Evolutionary conservation across 257 asterid genomes (phyloP), one percentile per base, ranked within the genome.

Genomic region (Solanum boliviense): DNA sequence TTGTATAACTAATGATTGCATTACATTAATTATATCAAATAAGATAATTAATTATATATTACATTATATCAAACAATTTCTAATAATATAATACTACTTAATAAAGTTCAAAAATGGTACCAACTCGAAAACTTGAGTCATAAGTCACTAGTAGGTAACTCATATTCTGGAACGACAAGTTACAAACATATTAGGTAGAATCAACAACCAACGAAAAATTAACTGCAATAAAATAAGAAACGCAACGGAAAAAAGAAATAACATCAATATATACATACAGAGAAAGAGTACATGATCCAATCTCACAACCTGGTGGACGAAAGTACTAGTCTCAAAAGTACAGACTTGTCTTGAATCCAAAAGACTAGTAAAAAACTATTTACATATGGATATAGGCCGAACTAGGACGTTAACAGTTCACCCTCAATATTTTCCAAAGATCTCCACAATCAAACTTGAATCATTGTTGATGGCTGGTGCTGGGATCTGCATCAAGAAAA

Each of bases 241-340:
- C 4, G 0, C 23, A 52, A 2, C 1, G 1, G 0, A 52, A 52
- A 5, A 16, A 1, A 52, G 23, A 16, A 52, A 52, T 52, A 16
- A 52, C 62, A 52, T 52, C 62, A 52, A 52, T 2, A 52, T 6
- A 52, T 52, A 16, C 23, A 6, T 52, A 52, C 21, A 52, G 0
- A 52, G 3, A 16, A 52, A 52, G 23, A 16, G 9, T 52, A 16
- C 60, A 52, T 16, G 23, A 18, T 52, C 9, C 23, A 52, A 6
- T 16, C 9, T 6, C 62, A 52, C 62, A 52, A 52, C 4, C 23
- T 6, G 9, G 9, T 52, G 9, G 9, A 52, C 9, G 9, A 52
- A 52, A 52, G 62, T 16, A 16, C 9, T 16, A 52, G 60, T 6
- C 21, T 52, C 23, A 52, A 16, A 52, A 52, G 62, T 16, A 52